Evolutionary conservation across 2,329 filamentous ascomycete species (phyloP).

Genomic region (Phaeosphaeria sp.): DNA sequence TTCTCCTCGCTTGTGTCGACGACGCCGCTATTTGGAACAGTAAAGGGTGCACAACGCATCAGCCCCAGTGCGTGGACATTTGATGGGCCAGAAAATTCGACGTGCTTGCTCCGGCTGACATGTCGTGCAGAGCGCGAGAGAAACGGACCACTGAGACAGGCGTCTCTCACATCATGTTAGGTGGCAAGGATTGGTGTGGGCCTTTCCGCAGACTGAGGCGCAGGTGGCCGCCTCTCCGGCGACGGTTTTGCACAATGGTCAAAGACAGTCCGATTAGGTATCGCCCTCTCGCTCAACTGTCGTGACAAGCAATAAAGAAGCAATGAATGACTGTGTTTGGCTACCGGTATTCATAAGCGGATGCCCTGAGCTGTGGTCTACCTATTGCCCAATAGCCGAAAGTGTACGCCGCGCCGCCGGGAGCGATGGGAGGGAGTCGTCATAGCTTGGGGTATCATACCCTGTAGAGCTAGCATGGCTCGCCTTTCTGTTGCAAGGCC

Average conservation of each 20-base stretch:
- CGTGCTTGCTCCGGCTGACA: background rate
- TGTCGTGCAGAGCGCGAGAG: background rate
- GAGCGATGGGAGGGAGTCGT: constrained; percentile 13
- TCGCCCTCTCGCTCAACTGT: background rate
- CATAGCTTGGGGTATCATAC: constrained; percentile 8
- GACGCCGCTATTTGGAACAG: background rate
- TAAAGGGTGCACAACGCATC: background rate
- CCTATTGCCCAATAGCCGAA: background rate
- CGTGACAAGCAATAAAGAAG: background rate
- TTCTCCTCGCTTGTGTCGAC: background rate
- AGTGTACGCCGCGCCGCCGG: background rate
- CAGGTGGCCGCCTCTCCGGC: constrained; percentile 9
- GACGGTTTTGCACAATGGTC: background rate
- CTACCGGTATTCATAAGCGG: background rate
- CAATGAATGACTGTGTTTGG: background rate
- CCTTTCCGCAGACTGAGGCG: constrained; percentile 19
- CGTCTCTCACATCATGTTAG: constrained; percentile 5
- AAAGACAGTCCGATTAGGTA: background rate
- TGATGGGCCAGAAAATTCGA: constrained; percentile 3
- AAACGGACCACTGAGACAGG: constrained; percentile 2
- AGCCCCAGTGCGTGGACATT: background rate
- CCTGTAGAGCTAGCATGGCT: constrained; percentile 20
- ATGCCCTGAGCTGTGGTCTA: background rate
- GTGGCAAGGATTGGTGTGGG: constrained; percentile 4
- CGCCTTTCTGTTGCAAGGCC: constrained; percentile 18